Evolutionary conservation across 2,329 filamentous ascomycete species (phyloP).

Genomic region (Alternaria tenuissima): DNA sequence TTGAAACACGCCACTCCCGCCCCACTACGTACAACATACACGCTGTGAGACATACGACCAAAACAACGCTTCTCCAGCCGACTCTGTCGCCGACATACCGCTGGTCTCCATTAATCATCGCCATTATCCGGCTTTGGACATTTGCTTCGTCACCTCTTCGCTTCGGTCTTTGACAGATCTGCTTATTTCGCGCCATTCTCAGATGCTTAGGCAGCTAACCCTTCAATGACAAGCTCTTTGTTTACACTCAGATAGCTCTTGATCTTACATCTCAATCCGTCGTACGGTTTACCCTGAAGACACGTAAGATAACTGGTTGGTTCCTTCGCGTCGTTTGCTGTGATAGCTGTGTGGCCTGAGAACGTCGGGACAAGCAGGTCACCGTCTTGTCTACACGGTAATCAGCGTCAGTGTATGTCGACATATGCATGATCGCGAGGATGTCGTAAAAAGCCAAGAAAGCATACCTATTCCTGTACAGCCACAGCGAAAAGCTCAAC

Average conservation of each 20-base stretch:
- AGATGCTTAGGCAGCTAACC: neutral
- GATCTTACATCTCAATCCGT: slow-evolving; percentile 28
- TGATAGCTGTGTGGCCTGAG: slow-evolving; percentile 14
- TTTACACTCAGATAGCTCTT: slow-evolving; percentile 19
- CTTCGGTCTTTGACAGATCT: neutral
- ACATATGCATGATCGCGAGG: too few relatives aligned
- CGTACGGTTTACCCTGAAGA: slow-evolving; percentile 20
- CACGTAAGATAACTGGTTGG: slow-evolving; percentile 27
- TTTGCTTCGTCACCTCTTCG: neutral
- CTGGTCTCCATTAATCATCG: fast-evolving
- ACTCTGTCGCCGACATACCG: fast-evolving
- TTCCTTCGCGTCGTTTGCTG: slow-evolving; percentile 24
- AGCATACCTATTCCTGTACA: slow-evolving; percentile 4
- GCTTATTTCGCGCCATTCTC: neutral
- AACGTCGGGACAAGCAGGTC: neutral
- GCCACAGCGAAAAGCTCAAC: slow-evolving; percentile 18
- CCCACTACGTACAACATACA: neutral
- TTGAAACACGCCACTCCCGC: neutral
- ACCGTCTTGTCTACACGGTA: neutral
- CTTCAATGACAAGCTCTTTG: slow-evolving; percentile 11
- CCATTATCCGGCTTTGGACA: fast-evolving
- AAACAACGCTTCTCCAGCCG: neutral
- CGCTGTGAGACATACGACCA: neutral
- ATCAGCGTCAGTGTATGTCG: neutral
- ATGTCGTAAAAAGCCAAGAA: neutral